Evolutionary conservation across 169 alveolate genomes (phyloP), one percentile per base, ranked within the genome.

Genomic region (Perkinsus olseni): DNA sequence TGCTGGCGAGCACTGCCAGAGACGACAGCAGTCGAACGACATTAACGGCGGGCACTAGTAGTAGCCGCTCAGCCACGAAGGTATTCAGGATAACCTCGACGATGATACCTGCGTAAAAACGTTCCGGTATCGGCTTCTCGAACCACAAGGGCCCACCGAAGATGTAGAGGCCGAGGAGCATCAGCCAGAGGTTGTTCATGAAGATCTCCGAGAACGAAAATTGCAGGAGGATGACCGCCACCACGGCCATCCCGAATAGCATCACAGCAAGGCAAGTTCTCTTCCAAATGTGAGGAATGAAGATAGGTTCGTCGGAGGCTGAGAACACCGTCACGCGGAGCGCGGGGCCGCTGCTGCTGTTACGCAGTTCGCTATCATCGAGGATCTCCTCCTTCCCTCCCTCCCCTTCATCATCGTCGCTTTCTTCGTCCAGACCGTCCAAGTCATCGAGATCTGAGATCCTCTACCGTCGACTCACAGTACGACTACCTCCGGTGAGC

Each of bases 161-260:
- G 6, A 91, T 1, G 39, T 91, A 39, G 21, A 91, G 24, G 21
- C 39, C 82, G 82, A 91, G 40, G 74, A 37, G 74, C 82, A 91
- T 39, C 36, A 91, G 82, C 82, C 74, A 92, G 62, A 92, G 39
- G 91, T 92, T 45, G 45, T 51, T 34, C 48, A 37, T 92, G 91
- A 92, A 92, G n/a, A 92, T 0, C 31, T 92, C 62, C 39, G 93
- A 92, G 93, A 51, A 92, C n/a, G 93, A 92, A 74, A 92, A 92
- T 38, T 92, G 74, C 37, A 92, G 38, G 24, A 92, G 10, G 34
- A 92, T 39, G 37, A 34, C 21, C 91, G 38, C 38, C 21, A 92
- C 62, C 74, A 92, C 74, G 6, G 90, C 93, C 37, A 50, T 45
- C 20, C 74, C 51, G 38, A 92, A 92, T 48, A 50, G 38, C 91